Base-by-base conservation (phyloP, 2,329 filamentous ascomycete genomes). In the Clarireedia paspali region DNA sequence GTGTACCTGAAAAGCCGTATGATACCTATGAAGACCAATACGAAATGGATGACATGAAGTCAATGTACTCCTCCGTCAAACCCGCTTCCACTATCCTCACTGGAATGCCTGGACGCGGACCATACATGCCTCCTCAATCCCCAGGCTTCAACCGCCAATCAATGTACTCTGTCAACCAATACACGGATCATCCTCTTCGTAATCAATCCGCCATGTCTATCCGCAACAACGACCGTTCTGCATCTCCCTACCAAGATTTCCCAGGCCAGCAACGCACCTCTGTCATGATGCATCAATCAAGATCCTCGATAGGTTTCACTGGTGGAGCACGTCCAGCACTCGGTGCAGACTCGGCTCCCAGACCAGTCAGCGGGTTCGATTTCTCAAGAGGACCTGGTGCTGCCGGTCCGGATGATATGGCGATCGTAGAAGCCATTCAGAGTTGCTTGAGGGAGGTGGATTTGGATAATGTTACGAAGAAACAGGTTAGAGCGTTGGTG, bases 31-130 rank as follows among this genome's bases (percentile, higher is more conserved):
- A 85, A 42, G 88, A 92, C 60, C 84, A 87, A 60, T 95, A 91
- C 67, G 94, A 99, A 73, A 91, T 97, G 87, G 95, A 99, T 70
- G 94, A 99, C 71, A 95, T 97, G 79, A 91, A 90, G 70, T 96
- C 91, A 0, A 85, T 95, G 58, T 97, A 97, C 76, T 96, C 91
- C 5, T 95, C 91, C 0, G 89, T 91, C 58, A 86, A 92, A 79
- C 76, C 91, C 71, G 79, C 90, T 4, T 87, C 90, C 6, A 96
- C 91, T 2, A 86, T 97, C 61, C 79, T 96, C 57, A 90, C 89
- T 14, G 91, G 90, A 54, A 89, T 96, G 74, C 87, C 82, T 44
- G 79, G 81, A 52, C 83, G 84, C 64, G 67, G 67, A n/a, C 56
- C 60, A 20, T 92, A 88, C 72, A 89, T 94, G 81, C 88, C 91